Percentiles rank a stretch among this genome's conserved stretches.
Conservation (phyloP, 2,329 filamentous ascomycete species). For the Penicillium sp. region DNA sequence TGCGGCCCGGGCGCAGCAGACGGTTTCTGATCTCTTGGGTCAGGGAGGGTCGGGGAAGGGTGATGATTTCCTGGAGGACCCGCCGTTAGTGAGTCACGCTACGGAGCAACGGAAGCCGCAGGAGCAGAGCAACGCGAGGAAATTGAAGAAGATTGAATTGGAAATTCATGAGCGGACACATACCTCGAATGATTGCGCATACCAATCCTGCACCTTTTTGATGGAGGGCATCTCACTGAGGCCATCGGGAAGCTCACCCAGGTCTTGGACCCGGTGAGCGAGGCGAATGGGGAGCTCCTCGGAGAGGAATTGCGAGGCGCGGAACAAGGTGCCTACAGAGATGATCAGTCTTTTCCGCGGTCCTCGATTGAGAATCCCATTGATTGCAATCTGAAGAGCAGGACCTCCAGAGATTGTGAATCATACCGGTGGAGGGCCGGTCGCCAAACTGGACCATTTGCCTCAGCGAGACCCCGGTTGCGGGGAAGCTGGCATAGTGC, state of each 20-base stretch:
- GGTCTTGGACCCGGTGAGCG: conserved; percentile 93
- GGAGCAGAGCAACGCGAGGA: not conserved
- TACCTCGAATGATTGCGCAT: conserved; percentile 99
- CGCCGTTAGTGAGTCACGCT: conserved; percentile 25
- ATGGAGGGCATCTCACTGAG: conserved; percentile 98
- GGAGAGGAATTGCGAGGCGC: conserved; percentile 95
- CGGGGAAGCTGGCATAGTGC: conserved; percentile 95
- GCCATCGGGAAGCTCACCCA: conserved; percentile 88
- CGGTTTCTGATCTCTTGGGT: conserved; percentile 74
- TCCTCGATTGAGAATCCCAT: not conserved
- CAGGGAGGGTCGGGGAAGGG: conserved; percentile 75
- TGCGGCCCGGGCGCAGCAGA: conserved; percentile 59
- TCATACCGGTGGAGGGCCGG: conserved; percentile 80
- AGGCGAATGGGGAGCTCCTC: conserved; percentile 97
- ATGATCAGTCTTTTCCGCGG: conserved; percentile 5
- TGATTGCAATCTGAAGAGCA: not conserved
- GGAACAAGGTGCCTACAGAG: conserved; percentile 82
- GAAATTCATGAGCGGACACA: conserved; percentile 24
- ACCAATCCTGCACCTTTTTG: conserved; percentile 94
- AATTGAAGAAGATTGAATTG: not conserved
- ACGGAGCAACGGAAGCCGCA: not conserved
- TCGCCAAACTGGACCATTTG: conserved; percentile 99
- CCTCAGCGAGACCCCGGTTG: conserved; percentile 90
- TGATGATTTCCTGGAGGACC: conserved; percentile 74
- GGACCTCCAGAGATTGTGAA: not conserved